These are phyloP conservation scores for Aspergillus ochraceoroseus DNA, from an alignment of 2,329 filamentous ascomycete species.

Conservation along the genomic window DNA sequence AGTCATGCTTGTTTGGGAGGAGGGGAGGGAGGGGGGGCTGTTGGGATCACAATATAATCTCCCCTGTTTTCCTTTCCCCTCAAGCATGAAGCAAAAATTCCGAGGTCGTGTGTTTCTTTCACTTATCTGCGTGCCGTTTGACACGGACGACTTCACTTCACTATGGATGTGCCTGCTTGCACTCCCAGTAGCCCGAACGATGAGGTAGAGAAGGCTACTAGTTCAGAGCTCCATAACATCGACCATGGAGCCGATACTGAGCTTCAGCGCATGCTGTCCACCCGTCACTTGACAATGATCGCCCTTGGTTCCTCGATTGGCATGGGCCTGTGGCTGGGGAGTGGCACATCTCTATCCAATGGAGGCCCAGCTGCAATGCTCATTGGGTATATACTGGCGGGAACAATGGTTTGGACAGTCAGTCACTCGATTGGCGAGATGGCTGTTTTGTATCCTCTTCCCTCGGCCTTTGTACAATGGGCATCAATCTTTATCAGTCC, in stretches of 20 bases:
- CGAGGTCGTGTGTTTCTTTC: too few relatives aligned
- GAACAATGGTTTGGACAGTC: conserved; percentile 41
- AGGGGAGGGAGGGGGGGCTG: too few relatives aligned
- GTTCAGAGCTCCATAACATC: neutral
- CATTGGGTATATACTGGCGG: conserved; percentile 41
- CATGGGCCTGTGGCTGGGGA: conserved; percentile 48
- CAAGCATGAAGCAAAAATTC: too few relatives aligned
- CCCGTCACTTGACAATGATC: conserved; percentile 39
- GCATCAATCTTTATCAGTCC: conserved; percentile 44
- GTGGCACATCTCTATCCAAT: conserved; percentile 38
- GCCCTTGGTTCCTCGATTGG: conserved; percentile 42
- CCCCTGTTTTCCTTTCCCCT: too few relatives aligned
- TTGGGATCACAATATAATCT: too few relatives aligned
- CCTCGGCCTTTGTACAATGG: conserved; percentile 46
- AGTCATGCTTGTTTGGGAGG: too few relatives aligned
- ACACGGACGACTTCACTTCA: too few relatives aligned
- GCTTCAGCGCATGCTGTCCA: conserved; percentile 40
- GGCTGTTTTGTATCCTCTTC: conserved; percentile 45
- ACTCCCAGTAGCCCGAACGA: neutral
- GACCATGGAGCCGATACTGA: conserved; percentile 25
- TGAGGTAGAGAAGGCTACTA: neutral
- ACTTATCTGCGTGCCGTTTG: too few relatives aligned
- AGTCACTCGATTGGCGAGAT: conserved; percentile 46
- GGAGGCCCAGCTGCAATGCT: conserved; percentile 46
- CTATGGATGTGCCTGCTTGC: neutral